Conservation (phyloP, 768 basidiomycete genomes). For the Collybiopsis confluens region DNA sequence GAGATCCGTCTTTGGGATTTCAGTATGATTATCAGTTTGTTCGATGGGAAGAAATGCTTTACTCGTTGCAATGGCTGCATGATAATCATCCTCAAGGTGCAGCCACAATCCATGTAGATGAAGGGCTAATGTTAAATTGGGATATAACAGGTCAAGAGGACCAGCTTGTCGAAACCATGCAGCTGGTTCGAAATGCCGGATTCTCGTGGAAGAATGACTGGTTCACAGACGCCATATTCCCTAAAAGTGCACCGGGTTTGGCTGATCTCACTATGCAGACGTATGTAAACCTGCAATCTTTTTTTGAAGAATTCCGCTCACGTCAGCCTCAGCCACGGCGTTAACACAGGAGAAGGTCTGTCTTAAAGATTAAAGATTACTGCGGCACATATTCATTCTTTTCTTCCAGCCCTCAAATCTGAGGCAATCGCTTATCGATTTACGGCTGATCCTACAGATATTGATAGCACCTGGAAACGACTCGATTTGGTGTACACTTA, state of each 20-base stretch:
- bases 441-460: constrained; percentile 34
- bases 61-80: constrained; percentile 35
- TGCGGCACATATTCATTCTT: not conserved
- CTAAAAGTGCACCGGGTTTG: constrained; percentile 21
- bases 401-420: constrained; percentile 30
- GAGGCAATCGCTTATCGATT: constrained; percentile 40
- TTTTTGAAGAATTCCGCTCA: not conserved
- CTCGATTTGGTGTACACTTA: constrained; percentile 34
- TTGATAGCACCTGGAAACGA: constrained; percentile 33
- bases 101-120: not conserved
- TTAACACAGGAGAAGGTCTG: constrained; percentile 35
- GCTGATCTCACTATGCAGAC: constrained; percentile 27
- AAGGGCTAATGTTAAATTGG: not conserved
- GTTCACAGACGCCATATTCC: constrained; percentile 34
- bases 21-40: constrained; percentile 40
- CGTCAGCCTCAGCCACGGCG: constrained; percentile 29
- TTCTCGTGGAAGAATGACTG: constrained; percentile 40
- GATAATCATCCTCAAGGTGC: constrained; percentile 37
- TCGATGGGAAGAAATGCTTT: constrained; percentile 39
- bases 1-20: constrained; percentile 32
- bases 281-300: constrained; percentile 18
- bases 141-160: constrained; percentile 25
- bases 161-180: constrained; percentile 36
- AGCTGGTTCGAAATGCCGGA: constrained; percentile 32
- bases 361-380: not conserved